Base-by-base conservation (phyloP, 129 eudicot genomes). In the Cynara cardunculus region DNA sequence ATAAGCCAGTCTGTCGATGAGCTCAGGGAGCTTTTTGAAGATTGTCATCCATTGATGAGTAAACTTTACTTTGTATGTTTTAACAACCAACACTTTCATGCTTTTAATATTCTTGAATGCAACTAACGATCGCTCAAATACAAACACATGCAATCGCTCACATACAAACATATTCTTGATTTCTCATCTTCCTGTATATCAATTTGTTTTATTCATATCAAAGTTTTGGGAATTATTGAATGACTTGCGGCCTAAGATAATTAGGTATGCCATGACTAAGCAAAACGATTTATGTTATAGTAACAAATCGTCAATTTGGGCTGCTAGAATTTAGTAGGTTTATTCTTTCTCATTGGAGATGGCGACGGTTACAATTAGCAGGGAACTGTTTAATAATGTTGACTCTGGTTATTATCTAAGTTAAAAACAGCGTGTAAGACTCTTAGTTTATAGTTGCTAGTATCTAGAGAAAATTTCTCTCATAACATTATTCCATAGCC, bases 11-110 rank as follows among this genome's bases (percentile, higher is more conserved):
- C 86, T 62, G 84, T 92, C 76, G 94, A 89, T 78, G 99, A 92
- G 69, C 82, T 89, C 25, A 82, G 80, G 81, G 97, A 92, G 75
- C 76, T 92, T 24, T 77, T 93, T 71, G 97, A 89, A 77, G 88
- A 77, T 79, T 95, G 90, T 81, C 93, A 90, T 84, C 88, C 89
- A 12, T 80, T 92, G 76, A 84, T 85, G 92, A 95, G 99, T 86
- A 95, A 91, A 95, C 86, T 95, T 78, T 89, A 90, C 85, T 87
- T 95, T 69, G 99, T 95, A 90, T 49, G 99, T 88, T 80, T 61
- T 30, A 71, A 25, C 7, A 5, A 66, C 77, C 62, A 5, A 46
- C 28, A 71, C 27, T 64, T 77, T 2, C 25, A 44, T 1, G 21
- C 28, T 31, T 18, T 56, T 18, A n/a, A 56, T 56, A 56, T 56